Evolutionary conservation across 1,284 basidiomycete genomes (phyloP).

Genomic region (Cryptococcus amylolentus): DNA sequence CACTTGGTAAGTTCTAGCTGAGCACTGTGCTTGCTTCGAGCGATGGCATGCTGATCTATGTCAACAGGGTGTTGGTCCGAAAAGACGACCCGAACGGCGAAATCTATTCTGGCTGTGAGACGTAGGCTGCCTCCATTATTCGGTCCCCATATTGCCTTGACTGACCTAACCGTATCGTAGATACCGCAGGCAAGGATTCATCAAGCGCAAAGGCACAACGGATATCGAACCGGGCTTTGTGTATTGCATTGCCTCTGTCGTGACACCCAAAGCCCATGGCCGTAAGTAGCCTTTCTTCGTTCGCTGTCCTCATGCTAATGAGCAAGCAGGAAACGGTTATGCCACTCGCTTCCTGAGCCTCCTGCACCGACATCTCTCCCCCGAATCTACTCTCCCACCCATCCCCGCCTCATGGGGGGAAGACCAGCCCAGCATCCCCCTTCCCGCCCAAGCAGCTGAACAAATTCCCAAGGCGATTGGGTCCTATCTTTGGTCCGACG

Average conservation of each 20-base stretch:
- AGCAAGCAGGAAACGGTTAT: constrained; percentile 22
- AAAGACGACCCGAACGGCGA: constrained; percentile 16
- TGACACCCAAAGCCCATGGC: constrained; percentile 23
- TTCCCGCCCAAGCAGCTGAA: background rate
- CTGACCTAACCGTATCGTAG: constrained; percentile 6
- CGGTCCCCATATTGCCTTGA: background rate
- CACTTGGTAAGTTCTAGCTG: constrained; percentile 12
- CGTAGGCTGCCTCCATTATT: constrained; percentile 12
- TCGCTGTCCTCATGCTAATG: background rate
- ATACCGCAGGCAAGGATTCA: constrained; percentile 15
- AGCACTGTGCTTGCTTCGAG: background rate
- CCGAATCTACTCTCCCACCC: background rate
- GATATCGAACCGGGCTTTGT: constrained; percentile 9
- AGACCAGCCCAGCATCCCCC: constrained; percentile 7
- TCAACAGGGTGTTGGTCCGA: constrained; percentile 21
- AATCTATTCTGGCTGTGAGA: constrained; percentile 29
- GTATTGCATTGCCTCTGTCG: constrained; percentile 34
- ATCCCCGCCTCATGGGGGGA: constrained; percentile 15
- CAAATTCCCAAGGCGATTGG: constrained; percentile 13
- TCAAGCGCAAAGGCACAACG: constrained; percentile 13
- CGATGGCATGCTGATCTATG: background rate
- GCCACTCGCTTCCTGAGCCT: constrained; percentile 27
- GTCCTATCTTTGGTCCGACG: constrained; percentile 31
- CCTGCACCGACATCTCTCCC: background rate
- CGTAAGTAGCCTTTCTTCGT: constrained; percentile 7